A percentile compares a stretch with the other conserved stretches of the same genome.
These are phyloP conservation scores for Ustilago curta DNA, from an alignment of 1,284 basidiomycete species.

Conservation along the genomic window DNA sequence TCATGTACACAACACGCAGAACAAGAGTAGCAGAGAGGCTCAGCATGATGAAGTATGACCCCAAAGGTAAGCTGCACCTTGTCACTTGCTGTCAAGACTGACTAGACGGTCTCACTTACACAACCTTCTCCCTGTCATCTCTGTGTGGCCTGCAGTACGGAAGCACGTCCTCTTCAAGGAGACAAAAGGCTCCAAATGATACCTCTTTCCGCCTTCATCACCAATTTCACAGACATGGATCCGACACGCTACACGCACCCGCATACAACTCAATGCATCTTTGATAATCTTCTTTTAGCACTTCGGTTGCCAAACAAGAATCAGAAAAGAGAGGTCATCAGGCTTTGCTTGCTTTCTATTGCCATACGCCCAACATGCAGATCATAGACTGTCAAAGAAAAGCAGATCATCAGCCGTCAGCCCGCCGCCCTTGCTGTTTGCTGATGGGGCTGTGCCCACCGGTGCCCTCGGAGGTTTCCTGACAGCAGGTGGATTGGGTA, in stretches of 20 bases:
- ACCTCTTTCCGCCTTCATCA: background rate
- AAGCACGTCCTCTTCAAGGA: conserved; percentile 67
- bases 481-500: background rate
- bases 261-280: conserved; percentile 4
- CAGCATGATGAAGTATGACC: conserved; percentile 68
- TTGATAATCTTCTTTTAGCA: background rate
- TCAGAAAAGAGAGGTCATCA: background rate
- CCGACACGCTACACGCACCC: background rate
- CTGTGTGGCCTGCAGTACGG: conserved; percentile 43
- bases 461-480: background rate
- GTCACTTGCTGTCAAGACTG: background rate
- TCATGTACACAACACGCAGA: conserved; percentile 65
- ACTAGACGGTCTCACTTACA: background rate
- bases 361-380: background rate
- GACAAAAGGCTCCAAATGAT: conserved; percentile 56
- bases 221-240: background rate
- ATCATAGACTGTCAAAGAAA: conserved; percentile 47
- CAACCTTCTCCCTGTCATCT: background rate
- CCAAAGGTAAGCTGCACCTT: conserved; percentile 53
- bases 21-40: conserved; percentile 60
- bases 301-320: background rate
- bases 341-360: background rate
- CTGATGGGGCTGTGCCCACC: background rate
- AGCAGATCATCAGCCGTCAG: conserved; percentile 47
- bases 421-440: conserved; percentile 14